A percentile compares a stretch with the other conserved stretches of the same genome.
phyloP scores from a whole-genome alignment of 2,329 filamentous ascomycete genomes.

The Exophiala oligosperma region DNA sequence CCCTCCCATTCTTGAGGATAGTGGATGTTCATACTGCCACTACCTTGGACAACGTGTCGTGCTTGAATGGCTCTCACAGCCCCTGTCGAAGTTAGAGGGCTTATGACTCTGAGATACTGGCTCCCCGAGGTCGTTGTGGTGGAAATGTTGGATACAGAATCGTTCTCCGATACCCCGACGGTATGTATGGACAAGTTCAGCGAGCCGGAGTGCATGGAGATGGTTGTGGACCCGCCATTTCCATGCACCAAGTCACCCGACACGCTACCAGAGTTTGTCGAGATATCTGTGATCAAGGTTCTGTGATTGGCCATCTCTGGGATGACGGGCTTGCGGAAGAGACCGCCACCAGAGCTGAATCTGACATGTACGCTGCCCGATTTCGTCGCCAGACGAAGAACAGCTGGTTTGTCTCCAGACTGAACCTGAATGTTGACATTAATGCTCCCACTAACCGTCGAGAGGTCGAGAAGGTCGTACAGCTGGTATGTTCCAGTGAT shows the following conservation, averaged over 20 bases:
- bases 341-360: conserved; percentile 15
- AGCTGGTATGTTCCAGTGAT: conserved; percentile 35
- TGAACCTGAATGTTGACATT: conserved; percentile 35
- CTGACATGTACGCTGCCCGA: conserved; percentile 33
- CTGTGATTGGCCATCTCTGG: conserved; percentile 4
- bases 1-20: conserved; percentile 37
- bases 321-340: conserved; percentile 22
- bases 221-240: conserved; percentile 43
- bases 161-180: conserved; percentile 16
- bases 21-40: conserved; percentile 30
- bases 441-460: conserved; percentile 35
- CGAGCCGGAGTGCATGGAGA: conserved; percentile 47
- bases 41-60: conserved; percentile 25
- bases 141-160: conserved; percentile 14
- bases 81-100: conserved; percentile 10
- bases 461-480: conserved; percentile 35
- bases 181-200: conserved; percentile 50
- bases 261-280: conserved; percentile 32
- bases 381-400: conserved; percentile 29
- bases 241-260: conserved; percentile 49
- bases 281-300: conserved; percentile 31
- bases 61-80: conserved; percentile 21
- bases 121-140: conserved; percentile 13
- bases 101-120: conserved; percentile 18
- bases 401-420: conserved; percentile 34